These are phyloP conservation scores for Sclerotinia sclerotiorum DNA, from an alignment of 2,329 filamentous ascomycete species.

Conservation along the genomic window DNA sequence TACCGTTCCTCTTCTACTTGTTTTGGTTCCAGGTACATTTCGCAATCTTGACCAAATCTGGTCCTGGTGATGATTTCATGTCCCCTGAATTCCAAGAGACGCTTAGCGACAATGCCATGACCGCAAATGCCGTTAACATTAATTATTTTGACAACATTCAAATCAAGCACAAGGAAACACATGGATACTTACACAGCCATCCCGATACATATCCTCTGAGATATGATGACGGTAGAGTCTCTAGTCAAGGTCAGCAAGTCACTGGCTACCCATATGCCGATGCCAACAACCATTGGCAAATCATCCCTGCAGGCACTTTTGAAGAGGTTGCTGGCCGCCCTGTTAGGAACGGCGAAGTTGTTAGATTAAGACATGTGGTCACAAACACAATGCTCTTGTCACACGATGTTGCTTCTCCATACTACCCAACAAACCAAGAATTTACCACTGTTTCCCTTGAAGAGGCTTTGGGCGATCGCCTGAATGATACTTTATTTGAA, in stretches of 20 bases:
- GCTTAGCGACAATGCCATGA: conserved; percentile 90
- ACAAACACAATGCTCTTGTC: conserved; percentile 86
- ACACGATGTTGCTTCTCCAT: conserved; percentile 96
- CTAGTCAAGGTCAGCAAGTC: conserved; percentile 95
- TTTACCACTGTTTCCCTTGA: conserved; percentile 81
- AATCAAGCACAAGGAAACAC: conserved; percentile 95
- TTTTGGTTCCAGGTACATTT: conserved; percentile 99
- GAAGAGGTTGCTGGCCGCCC: conserved; percentile 60
- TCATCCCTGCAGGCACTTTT: conserved; percentile 69
- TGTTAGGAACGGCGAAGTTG: conserved; percentile 80
- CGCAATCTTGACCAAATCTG: conserved; percentile 80
- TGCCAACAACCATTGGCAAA: conserved; percentile 98
- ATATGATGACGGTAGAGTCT: conserved; percentile 96
- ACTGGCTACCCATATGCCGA: conserved; percentile 98
- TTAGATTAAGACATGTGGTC: conserved; percentile 81
- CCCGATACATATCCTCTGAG: conserved; percentile 83
- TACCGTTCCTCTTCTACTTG: conserved; percentile 96
- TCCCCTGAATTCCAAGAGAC: conserved; percentile 97
- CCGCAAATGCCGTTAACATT: conserved; percentile 79
- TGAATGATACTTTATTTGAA: conserved; percentile 91
- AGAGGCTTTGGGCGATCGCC: conserved; percentile 69
- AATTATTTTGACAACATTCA: conserved; percentile 88
- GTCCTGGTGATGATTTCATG: conserved; percentile 98
- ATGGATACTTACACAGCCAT: conserved; percentile 94
- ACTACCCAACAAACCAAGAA: conserved; percentile 96